These are phyloP conservation scores for Urtica urens DNA, from an alignment of 306 rosid genomes.

Conservation along the genomic window DNA sequence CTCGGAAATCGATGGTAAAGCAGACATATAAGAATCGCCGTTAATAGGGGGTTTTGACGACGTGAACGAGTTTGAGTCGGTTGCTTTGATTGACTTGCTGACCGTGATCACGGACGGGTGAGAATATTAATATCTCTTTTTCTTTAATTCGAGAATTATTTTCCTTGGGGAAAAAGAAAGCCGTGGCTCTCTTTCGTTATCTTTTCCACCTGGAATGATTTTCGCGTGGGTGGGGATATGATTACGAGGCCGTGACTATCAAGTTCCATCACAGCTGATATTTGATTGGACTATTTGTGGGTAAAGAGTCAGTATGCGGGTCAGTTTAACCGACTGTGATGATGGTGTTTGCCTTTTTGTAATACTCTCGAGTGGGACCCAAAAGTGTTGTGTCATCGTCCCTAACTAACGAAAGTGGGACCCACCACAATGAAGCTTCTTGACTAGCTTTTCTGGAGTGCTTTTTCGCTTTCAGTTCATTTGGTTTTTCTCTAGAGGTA, in stretches of 20 bases:
- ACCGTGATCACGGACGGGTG: neutral
- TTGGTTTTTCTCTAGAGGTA: neutral
- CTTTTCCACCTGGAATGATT: neutral
- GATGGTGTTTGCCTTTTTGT: neutral
- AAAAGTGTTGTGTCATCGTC: neutral
- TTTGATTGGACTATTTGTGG: neutral
- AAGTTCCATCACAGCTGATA: neutral
- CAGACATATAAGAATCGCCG: conserved; percentile 8
- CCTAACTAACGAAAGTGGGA: neutral
- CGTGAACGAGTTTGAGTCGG: conserved; percentile 9
- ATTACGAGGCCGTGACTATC: neutral
- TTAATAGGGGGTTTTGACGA: conserved; percentile 4
- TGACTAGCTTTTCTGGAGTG: neutral
- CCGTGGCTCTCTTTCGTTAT: neutral
- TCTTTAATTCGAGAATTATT: neutral
- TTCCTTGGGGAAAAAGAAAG: conserved; percentile 15
- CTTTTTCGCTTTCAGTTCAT: neutral
- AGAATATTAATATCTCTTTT: neutral
- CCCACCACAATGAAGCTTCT: conserved; percentile 3
- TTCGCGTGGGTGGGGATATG: neutral
- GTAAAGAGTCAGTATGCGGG: neutral
- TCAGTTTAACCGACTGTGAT: neutral
- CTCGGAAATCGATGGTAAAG: neutral
- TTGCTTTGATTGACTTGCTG: neutral
- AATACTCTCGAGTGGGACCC: neutral